Base-by-base conservation (phyloP, 2,329 filamentous ascomycete species). In the Calonectria pteridis region DNA sequence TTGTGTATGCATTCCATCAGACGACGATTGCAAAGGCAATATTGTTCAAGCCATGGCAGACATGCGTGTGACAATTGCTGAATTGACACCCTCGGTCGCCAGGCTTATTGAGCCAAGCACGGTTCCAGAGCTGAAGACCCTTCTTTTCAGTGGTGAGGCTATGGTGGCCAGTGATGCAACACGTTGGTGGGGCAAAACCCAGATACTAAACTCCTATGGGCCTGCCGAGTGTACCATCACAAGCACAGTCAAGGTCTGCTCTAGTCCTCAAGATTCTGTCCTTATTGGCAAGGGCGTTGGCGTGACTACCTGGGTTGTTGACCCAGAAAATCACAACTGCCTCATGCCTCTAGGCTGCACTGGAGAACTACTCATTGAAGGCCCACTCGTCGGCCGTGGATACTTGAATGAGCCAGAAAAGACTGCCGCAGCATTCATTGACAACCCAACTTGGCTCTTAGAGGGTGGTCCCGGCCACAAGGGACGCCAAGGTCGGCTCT, bases 401-500 rank as follows among this genome's bases (percentile, higher is more conserved):
- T 71, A 71, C 46, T 28, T 65, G 6, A 58, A 66, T 33, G 50
- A 65, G 26, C 26, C 26, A 18, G 37, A 40, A 6, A 65, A 46
- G 35, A 71, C 68, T 7, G 20, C 28, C 9, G 29, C 26, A 1
- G 26, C 35, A 4, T 71, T 71, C 29, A 59, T 71, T 6, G 33
- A 58, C 13, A 31, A 65, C 14, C 59, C 49, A 14, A 20, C 26
- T 1, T 71, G 59, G 59, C 74, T 80, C 0, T 16, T 58, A 4
- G 10, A 33, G 2, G 59, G 71, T 13, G n/a, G n/a, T 1, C 20
- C 31, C 6, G 51, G 53, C 3, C 18, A 31, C 2, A 26, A 53
- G 5, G 70, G 76, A 10, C 73, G 72, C 14, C 14, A 26, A 9
- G 67, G 71, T 6, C 51, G 80, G 1, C 71, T 86, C 4, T 89